Percentiles rank a stretch among this genome's conserved stretches.
These are phyloP conservation scores for Emmonsia crescens DNA, from an alignment of 2,329 filamentous ascomycete genomes.

Conservation along the genomic window DNA sequence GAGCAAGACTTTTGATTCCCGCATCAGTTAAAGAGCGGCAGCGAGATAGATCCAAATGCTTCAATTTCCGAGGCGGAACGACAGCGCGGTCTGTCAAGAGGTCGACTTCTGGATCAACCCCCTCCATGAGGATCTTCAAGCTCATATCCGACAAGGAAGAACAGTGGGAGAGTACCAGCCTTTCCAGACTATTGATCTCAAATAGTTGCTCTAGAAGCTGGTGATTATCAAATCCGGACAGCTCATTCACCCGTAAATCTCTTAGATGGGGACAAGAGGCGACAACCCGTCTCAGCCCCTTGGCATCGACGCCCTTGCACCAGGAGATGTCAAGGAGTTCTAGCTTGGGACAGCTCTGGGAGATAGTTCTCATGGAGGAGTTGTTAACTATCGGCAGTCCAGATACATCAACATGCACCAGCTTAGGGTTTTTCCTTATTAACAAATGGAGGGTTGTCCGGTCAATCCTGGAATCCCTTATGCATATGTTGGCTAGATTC, in stretches of 20 bases:
- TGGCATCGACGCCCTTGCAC: constrained; percentile 76
- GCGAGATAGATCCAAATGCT: constrained; percentile 74
- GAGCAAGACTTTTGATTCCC: constrained; percentile 59
- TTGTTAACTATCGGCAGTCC: constrained; percentile 69
- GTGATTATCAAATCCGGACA: constrained; percentile 65
- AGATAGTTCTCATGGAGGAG: constrained; percentile 74
- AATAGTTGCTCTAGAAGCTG: constrained; percentile 67
- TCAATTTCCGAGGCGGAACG: constrained; percentile 65
- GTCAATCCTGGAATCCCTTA: constrained; percentile 84
- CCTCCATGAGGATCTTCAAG: constrained; percentile 63
- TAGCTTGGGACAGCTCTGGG: constrained; percentile 67
- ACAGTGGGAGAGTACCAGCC: constrained; percentile 72
- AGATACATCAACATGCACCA: constrained; percentile 78
- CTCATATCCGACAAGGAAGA: constrained; percentile 65
- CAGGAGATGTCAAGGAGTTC: constrained; percentile 83
- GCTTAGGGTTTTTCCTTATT: constrained; percentile 63
- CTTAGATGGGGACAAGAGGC: constrained; percentile 60
- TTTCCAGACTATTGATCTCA: constrained; percentile 67
- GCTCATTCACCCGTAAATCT: constrained; percentile 73
- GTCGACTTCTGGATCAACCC: constrained; percentile 66
- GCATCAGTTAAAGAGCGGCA: constrained; percentile 62
- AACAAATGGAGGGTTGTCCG: constrained; percentile 66
- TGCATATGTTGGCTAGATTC: constrained; percentile 76
- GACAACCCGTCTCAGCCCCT: constrained; percentile 62
- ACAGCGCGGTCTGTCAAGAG: constrained; percentile 64